Evolutionary conservation across 2,329 filamentous ascomycete genomes (phyloP).

Genomic region (Juglanconis oblonga): DNA sequence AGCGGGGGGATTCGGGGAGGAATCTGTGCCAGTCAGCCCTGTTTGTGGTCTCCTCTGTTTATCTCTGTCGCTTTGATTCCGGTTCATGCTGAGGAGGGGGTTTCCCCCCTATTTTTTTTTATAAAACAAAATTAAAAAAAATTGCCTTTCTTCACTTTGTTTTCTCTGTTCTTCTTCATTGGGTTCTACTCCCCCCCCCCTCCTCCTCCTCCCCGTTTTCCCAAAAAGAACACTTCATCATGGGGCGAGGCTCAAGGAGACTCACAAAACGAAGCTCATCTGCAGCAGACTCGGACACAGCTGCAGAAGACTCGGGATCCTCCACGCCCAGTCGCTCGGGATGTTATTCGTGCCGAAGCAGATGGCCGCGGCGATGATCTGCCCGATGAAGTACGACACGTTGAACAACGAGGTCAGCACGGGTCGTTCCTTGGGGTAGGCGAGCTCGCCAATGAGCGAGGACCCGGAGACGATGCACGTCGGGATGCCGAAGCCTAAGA

Average conservation of each 20-base stretch:
- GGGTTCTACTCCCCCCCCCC: too few species aligned
- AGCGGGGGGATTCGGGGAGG: slow-evolving; percentile 33
- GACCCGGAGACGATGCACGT: slow-evolving; percentile 58
- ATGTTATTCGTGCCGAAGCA: slow-evolving; percentile 44
- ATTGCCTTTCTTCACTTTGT: too few species aligned
- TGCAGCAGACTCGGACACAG: slow-evolving; percentile 37
- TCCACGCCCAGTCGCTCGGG: slow-evolving; percentile 29
- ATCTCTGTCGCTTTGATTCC: too few species aligned
- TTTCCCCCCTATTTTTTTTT: not conserved
- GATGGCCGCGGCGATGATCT: slow-evolving; percentile 47
- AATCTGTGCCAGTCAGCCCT: slow-evolving; percentile 15
- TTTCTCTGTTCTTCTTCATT: too few species aligned
- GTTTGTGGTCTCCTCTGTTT: too few species aligned
- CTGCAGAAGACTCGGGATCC: slow-evolving; percentile 44
- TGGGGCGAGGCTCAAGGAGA: not conserved
- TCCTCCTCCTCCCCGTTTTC: too few species aligned
- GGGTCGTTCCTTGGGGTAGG: slow-evolving; percentile 58
- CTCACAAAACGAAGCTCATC: slow-evolving; percentile 37
- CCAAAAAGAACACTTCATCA: not conserved
- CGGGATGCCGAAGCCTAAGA: slow-evolving; percentile 61
- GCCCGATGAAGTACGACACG: slow-evolving; percentile 54
- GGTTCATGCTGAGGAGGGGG: not conserved
- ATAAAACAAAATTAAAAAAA: too few species aligned
- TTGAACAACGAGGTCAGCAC: slow-evolving; percentile 59
- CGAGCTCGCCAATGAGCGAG: slow-evolving; percentile 57